Conservation (phyloP, 2,329 filamentous ascomycete genomes). For the Ceratocystis papillata region DNA sequence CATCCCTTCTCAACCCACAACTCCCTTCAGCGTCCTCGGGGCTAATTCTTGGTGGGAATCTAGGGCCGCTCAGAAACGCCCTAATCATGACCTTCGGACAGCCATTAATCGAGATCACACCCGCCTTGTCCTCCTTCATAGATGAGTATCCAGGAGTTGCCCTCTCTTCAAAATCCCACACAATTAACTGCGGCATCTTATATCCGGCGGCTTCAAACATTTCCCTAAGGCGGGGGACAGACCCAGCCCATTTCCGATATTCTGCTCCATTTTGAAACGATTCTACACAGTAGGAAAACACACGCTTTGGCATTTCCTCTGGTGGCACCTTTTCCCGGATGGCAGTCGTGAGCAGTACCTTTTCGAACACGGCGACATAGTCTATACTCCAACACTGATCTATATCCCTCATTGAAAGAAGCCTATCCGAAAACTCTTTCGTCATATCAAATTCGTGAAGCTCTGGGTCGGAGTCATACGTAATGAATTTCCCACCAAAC, state of each 20-base stretch:
- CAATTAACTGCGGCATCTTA: constrained; percentile 48
- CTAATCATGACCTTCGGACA: constrained; percentile 50
- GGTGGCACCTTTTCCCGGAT: constrained; percentile 25
- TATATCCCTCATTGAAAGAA: neutral
- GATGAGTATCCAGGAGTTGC: neutral
- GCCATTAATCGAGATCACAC: constrained; percentile 43
- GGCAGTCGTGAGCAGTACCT: constrained; percentile 28
- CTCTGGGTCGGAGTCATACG: neutral
- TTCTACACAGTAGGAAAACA: constrained; percentile 55
- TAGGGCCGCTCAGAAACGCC: constrained; percentile 43
- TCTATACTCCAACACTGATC: constrained; percentile 33
- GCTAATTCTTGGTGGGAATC: constrained; percentile 29
- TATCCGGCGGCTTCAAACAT: constrained; percentile 35
- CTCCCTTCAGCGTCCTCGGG: too few relatives aligned
- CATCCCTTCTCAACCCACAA: too few relatives aligned
- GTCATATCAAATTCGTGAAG: neutral
- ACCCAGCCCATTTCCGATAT: constrained; percentile 28
- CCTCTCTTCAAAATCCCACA: constrained; percentile 44
- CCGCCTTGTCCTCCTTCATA: constrained; percentile 32
- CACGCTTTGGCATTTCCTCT: constrained; percentile 50
- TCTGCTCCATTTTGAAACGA: constrained; percentile 27
- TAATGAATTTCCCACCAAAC: neutral
- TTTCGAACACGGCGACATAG: constrained; percentile 46
- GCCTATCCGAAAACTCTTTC: neutral
- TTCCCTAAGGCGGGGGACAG: constrained; percentile 38